These are phyloP conservation scores for Phialophora verrucosa DNA, from an alignment of 2,329 filamentous ascomycete species.

Conservation along the genomic window DNA sequence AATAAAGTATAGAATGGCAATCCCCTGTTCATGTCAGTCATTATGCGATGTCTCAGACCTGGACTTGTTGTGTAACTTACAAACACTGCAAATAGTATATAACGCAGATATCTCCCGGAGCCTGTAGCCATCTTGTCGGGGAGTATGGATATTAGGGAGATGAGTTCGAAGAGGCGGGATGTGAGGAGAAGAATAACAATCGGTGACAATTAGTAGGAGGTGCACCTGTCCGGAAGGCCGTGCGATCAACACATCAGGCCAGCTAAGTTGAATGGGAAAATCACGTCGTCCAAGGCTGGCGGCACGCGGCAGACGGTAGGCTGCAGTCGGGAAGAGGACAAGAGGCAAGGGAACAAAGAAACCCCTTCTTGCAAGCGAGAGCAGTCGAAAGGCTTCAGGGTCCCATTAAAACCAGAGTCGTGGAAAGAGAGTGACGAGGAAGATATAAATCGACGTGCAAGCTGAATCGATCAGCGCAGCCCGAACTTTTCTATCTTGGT, in stretches of 20 bases:
- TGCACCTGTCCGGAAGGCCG: slow-evolving; percentile 5
- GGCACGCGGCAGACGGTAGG: neutral
- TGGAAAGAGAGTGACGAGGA: slow-evolving; percentile 4
- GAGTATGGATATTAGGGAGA: neutral
- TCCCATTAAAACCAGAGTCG: neutral
- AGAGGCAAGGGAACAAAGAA: slow-evolving; percentile 2
- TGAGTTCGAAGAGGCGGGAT: neutral
- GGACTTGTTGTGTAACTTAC: slow-evolving; percentile 60
- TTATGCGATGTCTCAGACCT: slow-evolving; percentile 1
- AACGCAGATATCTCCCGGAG: slow-evolving; percentile 57
- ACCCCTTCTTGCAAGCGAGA: neutral
- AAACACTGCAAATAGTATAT: slow-evolving; percentile 80
- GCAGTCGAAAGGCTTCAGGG: neutral
- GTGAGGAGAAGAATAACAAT: neutral
- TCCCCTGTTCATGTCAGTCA: slow-evolving; percentile 52
- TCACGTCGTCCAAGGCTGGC: neutral
- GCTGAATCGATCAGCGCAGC: neutral
- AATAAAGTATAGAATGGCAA: slow-evolving; percentile 82
- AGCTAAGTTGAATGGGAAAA: neutral
- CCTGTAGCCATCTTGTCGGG: slow-evolving; percentile 45
- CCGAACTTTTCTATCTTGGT: slow-evolving; percentile 5
- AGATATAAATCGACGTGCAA: slow-evolving; percentile 10
- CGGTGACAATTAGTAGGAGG: neutral
- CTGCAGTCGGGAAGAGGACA: neutral
- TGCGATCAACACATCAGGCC: slow-evolving; percentile 15